Base-by-base conservation (phyloP, 805 yeast genomes). In the Kluyveromyces siamensis region DNA sequence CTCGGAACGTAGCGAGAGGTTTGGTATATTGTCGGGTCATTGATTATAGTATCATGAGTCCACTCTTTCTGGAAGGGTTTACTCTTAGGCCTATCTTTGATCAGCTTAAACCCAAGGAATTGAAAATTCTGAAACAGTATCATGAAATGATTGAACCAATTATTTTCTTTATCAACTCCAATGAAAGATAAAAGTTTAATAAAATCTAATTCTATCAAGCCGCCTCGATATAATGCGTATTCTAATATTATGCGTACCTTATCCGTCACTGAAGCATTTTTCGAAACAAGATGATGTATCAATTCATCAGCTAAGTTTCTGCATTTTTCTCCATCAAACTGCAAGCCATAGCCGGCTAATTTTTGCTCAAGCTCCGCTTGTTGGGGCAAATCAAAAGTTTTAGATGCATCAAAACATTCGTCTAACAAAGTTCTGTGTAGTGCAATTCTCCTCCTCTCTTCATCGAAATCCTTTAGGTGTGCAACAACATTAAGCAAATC, bases 321-420 rank as follows among this genome's bases (percentile, higher is more conserved):
- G 41, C 75, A 74, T 55, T 77, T 77, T 27, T 74, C 75, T 2
- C 91, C 89, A 53, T 87, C 85, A 43, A 81, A 72, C 48, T 80
- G 81, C 2, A 76, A 64, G 19, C 95, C 95, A 40, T 79, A 79
- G 4, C 88, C 86, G 5, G 84, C 79, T 53, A 89, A 74, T 17
- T 82, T 77, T 67, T 90, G 96, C 66, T 93, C 98, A 50, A 89
- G 74, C 53, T 87, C 93, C 1, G 96, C 87, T 17, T 86, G 72
- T 51, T 80, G 87, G 8, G 84, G 80, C 54, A 88, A 67, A 52
- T 77, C 74, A 52, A 80, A 72, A 27, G 71, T 72, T 45, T 81
- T 77, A 61, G 83, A 81, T 14, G 74, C 66, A 27, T 72, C 74
- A 65, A 86, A 71, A 60, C 90, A 80, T 58, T 79, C 81, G 53